phyloP scores from a whole-genome alignment of 352 stramenopile species.

The Phytophthora capsici region DNA sequence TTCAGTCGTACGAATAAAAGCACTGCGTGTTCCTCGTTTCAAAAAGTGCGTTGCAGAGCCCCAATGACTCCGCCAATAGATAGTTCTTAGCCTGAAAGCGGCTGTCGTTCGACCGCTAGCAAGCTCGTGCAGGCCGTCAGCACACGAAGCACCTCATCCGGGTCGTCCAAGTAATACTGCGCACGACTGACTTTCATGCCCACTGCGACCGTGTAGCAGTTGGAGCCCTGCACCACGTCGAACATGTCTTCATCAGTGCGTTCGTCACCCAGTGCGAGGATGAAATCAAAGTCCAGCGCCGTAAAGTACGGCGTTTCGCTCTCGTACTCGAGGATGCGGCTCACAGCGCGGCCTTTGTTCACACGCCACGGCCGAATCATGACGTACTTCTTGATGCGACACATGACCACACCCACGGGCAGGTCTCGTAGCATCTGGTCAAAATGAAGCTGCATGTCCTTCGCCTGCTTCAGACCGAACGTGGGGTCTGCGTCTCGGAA shows the following conservation, averaged over 20 bases:
- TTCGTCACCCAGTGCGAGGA: slow-evolving; percentile 85
- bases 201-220: slow-evolving; percentile 90
- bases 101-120: slow-evolving; percentile 41
- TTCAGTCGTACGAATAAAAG: slow-evolving; percentile 8
- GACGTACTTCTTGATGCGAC: slow-evolving; percentile 90
- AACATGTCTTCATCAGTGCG: slow-evolving; percentile 92
- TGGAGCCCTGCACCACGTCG: slow-evolving; percentile 87
- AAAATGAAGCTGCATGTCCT: slow-evolving; percentile 90
- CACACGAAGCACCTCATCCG: slow-evolving; percentile 79
- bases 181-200: slow-evolving; percentile 88
- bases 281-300: slow-evolving; percentile 85
- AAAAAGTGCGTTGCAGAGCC: neutral
- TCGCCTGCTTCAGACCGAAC: slow-evolving; percentile 87
- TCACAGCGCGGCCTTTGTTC: slow-evolving; percentile 88
- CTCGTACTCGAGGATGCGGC: slow-evolving; percentile 84
- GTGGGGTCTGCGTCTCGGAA: slow-evolving; percentile 87
- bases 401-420: slow-evolving; percentile 87
- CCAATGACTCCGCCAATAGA: slow-evolving; percentile 8
- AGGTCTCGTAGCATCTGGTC: slow-evolving; percentile 90
- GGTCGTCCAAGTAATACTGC: slow-evolving; percentile 85
- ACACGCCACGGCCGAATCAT: slow-evolving; percentile 86
- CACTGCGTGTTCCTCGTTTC: slow-evolving; percentile 17
- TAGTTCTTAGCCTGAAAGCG: slow-evolving; percentile 27
- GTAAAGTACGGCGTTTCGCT: slow-evolving; percentile 80
- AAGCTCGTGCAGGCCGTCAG: slow-evolving; percentile 76